Percentiles rank a stretch among this genome's conserved stretches.
phyloP scores from a whole-genome alignment of 2,329 filamentous ascomycete genomes.

The Myriosclerotinia curreyana region DNA sequence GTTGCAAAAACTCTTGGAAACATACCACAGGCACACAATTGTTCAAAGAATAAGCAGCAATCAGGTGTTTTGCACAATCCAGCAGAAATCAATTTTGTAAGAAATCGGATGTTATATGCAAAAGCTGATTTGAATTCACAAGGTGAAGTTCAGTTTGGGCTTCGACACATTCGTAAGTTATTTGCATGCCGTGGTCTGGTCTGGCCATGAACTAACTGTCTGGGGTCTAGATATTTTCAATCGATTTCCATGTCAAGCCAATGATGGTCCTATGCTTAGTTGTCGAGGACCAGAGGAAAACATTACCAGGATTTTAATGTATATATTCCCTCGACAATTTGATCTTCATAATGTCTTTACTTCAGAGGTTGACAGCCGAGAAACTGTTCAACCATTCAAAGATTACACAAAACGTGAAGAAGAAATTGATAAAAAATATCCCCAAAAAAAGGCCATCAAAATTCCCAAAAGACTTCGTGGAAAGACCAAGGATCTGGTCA shows the following conservation, averaged over 20 bases:
- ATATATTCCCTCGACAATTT: conserved; percentile 91
- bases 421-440: conserved; percentile 57
- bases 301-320: conserved; percentile 75
- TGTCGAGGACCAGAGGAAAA: conserved; percentile 40
- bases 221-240: conserved; percentile 71
- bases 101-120: conserved; percentile 84
- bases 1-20: neutral
- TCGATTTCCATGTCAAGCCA: conserved; percentile 49
- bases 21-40: neutral
- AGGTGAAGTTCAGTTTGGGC: conserved; percentile 67
- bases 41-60: neutral
- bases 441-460: conserved; percentile 36
- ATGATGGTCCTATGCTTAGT: neutral
- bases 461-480: conserved; percentile 70
- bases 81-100: conserved; percentile 65
- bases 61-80: conserved; percentile 43
- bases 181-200: conserved; percentile 3
- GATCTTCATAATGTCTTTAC: conserved; percentile 90
- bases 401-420: conserved; percentile 84
- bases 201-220: conserved; percentile 30
- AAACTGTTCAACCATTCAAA: conserved; percentile 71
- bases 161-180: conserved; percentile 74
- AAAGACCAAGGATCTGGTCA: conserved; percentile 55
- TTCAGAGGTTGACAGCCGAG: conserved; percentile 58
- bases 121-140: conserved; percentile 67